Evolutionary conservation across 1,284 basidiomycete genomes (phyloP), one percentile per base, ranked within the genome.

Genomic region (Ceratobasidium theobromae): DNA sequence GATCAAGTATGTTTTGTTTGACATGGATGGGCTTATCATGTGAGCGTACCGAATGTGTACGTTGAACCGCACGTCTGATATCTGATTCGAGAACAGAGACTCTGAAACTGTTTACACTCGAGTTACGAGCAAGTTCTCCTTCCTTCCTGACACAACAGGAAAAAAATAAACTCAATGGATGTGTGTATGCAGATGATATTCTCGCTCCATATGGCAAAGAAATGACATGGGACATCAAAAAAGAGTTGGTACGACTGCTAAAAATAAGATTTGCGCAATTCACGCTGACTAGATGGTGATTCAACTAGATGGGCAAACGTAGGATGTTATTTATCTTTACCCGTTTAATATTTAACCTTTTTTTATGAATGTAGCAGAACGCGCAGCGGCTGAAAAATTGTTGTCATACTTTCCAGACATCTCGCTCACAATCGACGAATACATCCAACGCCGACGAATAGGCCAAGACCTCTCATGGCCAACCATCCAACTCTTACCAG

Each of bases 181-280:
- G n/a, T n/a, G n/a, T 30, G 40, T 65, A 48, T 53, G 21, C 71
- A 88, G 86, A 91, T 76, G 79, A 83, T 43, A 87, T 90, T 66
- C 83, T 92, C 40, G 82, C 78, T n/a, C 78, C 77, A n/a, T 84
- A 87, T 72, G 89, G 87, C 35, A 85, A 84, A 68, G 77, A 82
- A 70, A 89, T 91, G 88, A 88, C 87, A 6, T 91, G 89, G 88
- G 86, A 89, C 65, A 89, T 91, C 68, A 92, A 92, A 38, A 60
- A 60, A 60, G 55, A 73, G 86, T 88, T 21, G 86, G 86, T 0
- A 82, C 23, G 55, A 8, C 8, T 16, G 9, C 43, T 6, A 11
- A 21, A n/a, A n/a, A n/a, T n/a, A n/a, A n/a, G n/a, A n/a, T n/a
- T n/a, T n/a, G n/a, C n/a, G n/a, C n/a, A n/a, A n/a, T n/a, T n/a